Conservation (phyloP, 2,329 filamentous ascomycete species). For the Pseudogymnoascus sp. region DNA sequence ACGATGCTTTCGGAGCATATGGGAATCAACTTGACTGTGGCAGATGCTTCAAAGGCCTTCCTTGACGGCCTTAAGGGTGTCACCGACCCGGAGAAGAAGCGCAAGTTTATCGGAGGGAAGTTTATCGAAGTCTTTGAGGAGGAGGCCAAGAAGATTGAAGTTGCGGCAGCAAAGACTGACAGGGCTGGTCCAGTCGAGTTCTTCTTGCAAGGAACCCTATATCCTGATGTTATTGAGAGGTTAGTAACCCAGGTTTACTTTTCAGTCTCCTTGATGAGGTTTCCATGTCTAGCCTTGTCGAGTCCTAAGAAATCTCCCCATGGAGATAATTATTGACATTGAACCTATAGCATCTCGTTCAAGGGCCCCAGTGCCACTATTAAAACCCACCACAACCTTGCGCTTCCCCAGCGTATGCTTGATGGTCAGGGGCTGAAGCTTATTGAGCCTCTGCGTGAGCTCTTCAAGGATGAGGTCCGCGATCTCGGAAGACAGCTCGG, state of each 20-base stretch:
- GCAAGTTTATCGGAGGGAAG: conserved; percentile 76
- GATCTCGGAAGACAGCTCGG: conserved; percentile 59
- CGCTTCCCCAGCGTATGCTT: conserved; percentile 50
- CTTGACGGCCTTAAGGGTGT: conserved; percentile 68
- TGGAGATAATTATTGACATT: conserved; percentile 38
- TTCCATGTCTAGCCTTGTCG: conserved; percentile 21
- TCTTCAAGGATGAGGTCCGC: conserved; percentile 80
- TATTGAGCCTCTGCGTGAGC: conserved; percentile 68
- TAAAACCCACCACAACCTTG: conserved; percentile 65
- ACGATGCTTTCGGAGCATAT: conserved; percentile 69
- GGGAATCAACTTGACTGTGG: conserved; percentile 82
- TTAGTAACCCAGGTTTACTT: neutral
- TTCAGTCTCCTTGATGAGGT: conserved; percentile 39
- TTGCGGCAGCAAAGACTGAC: conserved; percentile 55
- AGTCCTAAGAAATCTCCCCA: conserved; percentile 30
- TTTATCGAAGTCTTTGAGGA: conserved; percentile 80
- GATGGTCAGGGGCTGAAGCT: conserved; percentile 49
- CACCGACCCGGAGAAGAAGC: conserved; percentile 74
- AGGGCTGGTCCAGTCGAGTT: conserved; percentile 71
- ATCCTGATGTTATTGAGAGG: conserved; percentile 50
- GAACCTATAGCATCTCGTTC: conserved; percentile 49
- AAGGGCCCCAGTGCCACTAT: conserved; percentile 64
- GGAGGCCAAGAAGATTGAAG: conserved; percentile 67
- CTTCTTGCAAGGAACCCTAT: conserved; percentile 74
- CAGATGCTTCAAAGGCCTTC: conserved; percentile 72